Base-by-base conservation (phyloP, 1,284 basidiomycete species). In the Microbotryomycetes sp. region DNA sequence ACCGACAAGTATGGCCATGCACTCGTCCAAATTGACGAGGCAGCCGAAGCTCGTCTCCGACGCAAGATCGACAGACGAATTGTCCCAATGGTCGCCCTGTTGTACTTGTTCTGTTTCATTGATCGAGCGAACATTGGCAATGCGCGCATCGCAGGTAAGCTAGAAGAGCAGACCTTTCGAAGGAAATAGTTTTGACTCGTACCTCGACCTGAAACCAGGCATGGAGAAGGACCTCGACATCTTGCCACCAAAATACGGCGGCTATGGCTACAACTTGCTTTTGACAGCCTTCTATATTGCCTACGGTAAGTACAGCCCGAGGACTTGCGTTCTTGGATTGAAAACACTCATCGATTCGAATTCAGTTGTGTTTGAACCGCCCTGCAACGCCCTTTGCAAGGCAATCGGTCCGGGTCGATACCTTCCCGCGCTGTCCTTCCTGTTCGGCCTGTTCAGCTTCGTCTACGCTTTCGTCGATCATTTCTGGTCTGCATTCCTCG, bases 71-170 rank as follows among this genome's bases (percentile, higher is more conserved):
- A 72, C 45, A 24, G 60, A n/a, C 56, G 56, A 28, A 41, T 72
- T 27, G 58, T 72, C 3, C 69, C 70, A 6, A 61, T 65, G 16
- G 68, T 72, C 1, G 67, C 68, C 0, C 4, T 67, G 29, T 28
- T 66, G 1, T 71, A 71, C 26, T 53, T 61, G 27, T 62, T 60
- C 23, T 63, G 64, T n/a, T 52, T 24, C n/a, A 52, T 13, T 52
- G 70, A 72, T 55, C 61, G 70, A 11, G 62, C 68, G 23, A 72
- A 72, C 54, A 65, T 72, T n/a, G 71, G 71, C 27, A 72, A 72
- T 41, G 35, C 35, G 9, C 35, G 35, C 35, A 50, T 59, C 21
- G 23, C 29, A 13, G n/a, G 26, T 27, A 24, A 16, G n/a, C 50
- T 29, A 6, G 15, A 29, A n/a, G n/a, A 52, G 26, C 50, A 52